phyloP scores from a whole-genome alignment of 345 rosid genomes.

The Aurinia saxatilis region DNA sequence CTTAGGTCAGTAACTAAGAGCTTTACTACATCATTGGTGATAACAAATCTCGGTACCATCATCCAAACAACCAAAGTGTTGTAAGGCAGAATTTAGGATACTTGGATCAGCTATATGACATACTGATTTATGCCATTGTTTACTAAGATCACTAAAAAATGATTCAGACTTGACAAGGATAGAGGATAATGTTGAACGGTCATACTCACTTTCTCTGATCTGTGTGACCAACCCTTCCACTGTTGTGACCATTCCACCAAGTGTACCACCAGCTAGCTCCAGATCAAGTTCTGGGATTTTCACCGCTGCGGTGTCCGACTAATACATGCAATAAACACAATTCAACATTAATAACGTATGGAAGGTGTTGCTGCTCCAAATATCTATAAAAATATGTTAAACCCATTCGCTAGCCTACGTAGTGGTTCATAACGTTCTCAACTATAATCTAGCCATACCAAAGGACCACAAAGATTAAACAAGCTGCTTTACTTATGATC shows the following conservation, averaged over 20 bases:
- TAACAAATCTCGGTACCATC: neutral
- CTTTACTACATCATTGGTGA: neutral
- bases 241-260: conserved; percentile 88
- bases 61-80: neutral
- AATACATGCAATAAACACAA: conserved; percentile 16
- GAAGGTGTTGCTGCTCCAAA: neutral
- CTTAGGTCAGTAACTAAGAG: neutral
- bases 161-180: neutral
- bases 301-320: conserved; percentile 91
- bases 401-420: neutral
- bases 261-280: conserved; percentile 82
- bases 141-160: neutral
- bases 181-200: neutral
- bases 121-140: neutral
- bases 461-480: neutral
- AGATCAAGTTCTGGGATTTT: conserved; percentile 78
- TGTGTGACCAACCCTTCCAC: conserved; percentile 89
- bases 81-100: neutral
- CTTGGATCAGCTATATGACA: neutral
- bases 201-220: conserved; percentile 84
- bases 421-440: neutral
- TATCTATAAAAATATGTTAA: neutral
- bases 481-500: neutral
- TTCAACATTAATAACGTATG: neutral
- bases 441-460: neutral